Percentiles rank a stretch among this genome's conserved stretches.
These are phyloP conservation scores for Tremella yokohamensis DNA, from an alignment of 768 basidiomycete species.

Conservation along the genomic window DNA sequence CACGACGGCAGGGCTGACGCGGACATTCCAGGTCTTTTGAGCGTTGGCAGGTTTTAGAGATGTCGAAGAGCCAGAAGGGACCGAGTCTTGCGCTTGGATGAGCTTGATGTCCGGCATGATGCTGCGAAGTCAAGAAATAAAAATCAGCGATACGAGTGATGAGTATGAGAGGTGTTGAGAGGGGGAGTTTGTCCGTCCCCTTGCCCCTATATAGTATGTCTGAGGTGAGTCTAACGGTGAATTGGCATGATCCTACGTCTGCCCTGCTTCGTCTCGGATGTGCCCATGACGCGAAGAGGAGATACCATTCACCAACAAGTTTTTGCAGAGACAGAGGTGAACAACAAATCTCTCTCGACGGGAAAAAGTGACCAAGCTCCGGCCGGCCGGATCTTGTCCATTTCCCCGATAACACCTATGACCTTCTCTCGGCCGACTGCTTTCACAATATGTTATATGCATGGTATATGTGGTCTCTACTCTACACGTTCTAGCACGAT, in stretches of 20 bases:
- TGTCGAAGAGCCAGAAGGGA: background rate
- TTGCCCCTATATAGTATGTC: slow-evolving; percentile 1
- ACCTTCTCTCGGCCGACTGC: background rate
- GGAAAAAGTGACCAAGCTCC: slow-evolving; percentile 7
- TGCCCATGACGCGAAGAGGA: too few relatives aligned
- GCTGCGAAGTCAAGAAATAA: too few relatives aligned
- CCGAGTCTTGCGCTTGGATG: slow-evolving; percentile 13
- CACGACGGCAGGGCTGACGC: slow-evolving; percentile 39
- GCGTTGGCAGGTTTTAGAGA: slow-evolving; percentile 11
- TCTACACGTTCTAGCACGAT: too few relatives aligned
- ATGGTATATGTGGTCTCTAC: slow-evolving; percentile 4
- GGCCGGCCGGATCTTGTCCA: slow-evolving; percentile 18
- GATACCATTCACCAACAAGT: too few relatives aligned
- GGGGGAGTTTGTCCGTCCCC: background rate
- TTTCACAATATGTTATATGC: background rate
- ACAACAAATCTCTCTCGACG: background rate
- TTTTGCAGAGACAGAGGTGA: too few relatives aligned
- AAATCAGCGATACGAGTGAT: too few relatives aligned
- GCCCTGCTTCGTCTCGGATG: too few relatives aligned
- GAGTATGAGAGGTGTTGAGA: too few relatives aligned
- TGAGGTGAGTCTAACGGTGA: too few relatives aligned
- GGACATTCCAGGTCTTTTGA: slow-evolving; percentile 34
- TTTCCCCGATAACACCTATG: background rate
- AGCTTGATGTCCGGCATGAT: slow-evolving; percentile 25
- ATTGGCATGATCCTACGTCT: too few relatives aligned